Base-by-base conservation (phyloP, 2,329 filamentous ascomycete species). In the Capronia coronata region DNA sequence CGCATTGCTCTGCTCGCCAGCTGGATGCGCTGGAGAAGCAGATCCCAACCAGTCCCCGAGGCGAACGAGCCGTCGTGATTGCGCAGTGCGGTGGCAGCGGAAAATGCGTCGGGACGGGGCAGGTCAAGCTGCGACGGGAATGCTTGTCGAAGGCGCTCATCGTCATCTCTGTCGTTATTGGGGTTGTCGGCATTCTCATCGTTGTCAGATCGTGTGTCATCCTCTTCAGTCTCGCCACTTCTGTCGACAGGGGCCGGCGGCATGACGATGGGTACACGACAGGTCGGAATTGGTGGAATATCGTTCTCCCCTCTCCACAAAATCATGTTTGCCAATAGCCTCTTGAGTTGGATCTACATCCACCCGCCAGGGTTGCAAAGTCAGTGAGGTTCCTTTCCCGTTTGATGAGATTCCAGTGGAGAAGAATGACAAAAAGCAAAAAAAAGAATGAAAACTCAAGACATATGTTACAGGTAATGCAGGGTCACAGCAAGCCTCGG, bases 281-380 rank as follows among this genome's bases (percentile, higher is more conserved):
- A 32, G 14, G 19, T 23, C 11, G 42, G 42, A 11, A 34, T 3
- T 11, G 29, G 35, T 14, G 23, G 16, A 19, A 54, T 29, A 6
- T 49, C 51, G 22, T 49, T 54, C 30, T 16, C 25, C 32, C 46
- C 51, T 23, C 51, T 49, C 51, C 42, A 43, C 18, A 43, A 29
- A 46, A 46, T 42, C 32, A 54, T 46, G 22, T 38, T 46, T 18
- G 46, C 43, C 25, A 42, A 46, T n/a, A 53, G 25, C 11, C 32
- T 30, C 18, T 53, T 44, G 25, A 53, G 32, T 13, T 53, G 42
- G 13, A 35, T 4, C 34, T 37, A 37, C 14, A 19, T n/a, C 5
- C 30, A 37, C 34, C 18, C 14, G 11, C 29, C 6, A n/a, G n/a
- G n/a, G n/a, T n/a, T n/a, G n/a, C n/a, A n/a, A n/a, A n/a, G n/a